A percentile compares a stretch with the other conserved stretches of the same genome.
These are phyloP conservation scores for Xylariaceae sp. DNA, from an alignment of 2,329 filamentous ascomycete genomes.

Conservation along the genomic window DNA sequence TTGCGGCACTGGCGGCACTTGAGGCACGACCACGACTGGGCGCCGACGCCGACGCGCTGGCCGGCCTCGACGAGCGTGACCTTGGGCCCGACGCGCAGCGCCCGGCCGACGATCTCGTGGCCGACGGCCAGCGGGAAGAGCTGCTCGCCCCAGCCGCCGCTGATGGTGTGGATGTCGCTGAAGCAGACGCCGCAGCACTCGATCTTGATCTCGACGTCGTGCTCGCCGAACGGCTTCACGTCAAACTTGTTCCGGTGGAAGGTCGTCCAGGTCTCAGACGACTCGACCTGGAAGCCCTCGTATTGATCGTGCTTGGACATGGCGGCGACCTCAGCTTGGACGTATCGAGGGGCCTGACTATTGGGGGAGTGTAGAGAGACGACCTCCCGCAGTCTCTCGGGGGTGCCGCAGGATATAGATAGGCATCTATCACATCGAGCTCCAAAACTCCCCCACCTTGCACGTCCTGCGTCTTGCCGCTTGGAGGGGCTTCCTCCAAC, in stretches of 20 bases:
- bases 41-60: conserved; percentile 61
- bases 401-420: conserved; percentile 6
- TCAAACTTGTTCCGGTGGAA: conserved; percentile 69
- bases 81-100: conserved; percentile 58
- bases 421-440: conserved; percentile 6
- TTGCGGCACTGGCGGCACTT: conserved; percentile 58
- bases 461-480: not conserved
- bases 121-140: conserved; percentile 44
- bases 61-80: conserved; percentile 55
- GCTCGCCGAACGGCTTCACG: conserved; percentile 78
- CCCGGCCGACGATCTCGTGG: conserved; percentile 65
- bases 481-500: conserved; percentile 7
- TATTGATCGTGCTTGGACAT: conserved; percentile 54
- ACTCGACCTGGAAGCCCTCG: conserved; percentile 52
- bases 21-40: conserved; percentile 58
- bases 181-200: conserved; percentile 72
- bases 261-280: conserved; percentile 46
- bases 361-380: conserved; percentile 1
- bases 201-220: conserved; percentile 84
- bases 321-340: not conserved
- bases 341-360: not conserved
- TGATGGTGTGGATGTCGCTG: conserved; percentile 64
- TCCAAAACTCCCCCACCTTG: conserved; percentile 7
- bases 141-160: conserved; percentile 52
- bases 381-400: conserved; percentile 1